Evolutionary conservation across 139 green algal genomes (phyloP), one percentile per base, ranked within the genome.

Genomic region (Dunaliella primolecta): DNA sequence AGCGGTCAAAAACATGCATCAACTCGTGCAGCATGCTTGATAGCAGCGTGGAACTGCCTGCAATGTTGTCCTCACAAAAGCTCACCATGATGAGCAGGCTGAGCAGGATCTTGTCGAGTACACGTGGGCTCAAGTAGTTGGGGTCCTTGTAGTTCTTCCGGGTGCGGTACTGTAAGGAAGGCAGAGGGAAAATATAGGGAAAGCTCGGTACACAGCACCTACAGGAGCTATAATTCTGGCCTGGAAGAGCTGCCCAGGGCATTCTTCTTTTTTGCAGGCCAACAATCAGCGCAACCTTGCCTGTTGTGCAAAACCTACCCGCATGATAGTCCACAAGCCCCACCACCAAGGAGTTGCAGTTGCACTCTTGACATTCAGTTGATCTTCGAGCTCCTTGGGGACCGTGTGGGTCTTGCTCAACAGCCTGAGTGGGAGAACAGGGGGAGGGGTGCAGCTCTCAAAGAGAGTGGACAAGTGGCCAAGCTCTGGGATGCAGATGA

Each of bases 291-390:
- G n/a, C n/a, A n/a, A n/a, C n/a, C n/a, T n/a, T n/a, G n/a, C n/a
- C n/a, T n/a, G n/a, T n/a, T n/a, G n/a, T 77, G 71, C 29, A 77
- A 77, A 38, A 25, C 81, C 38, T 75, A 89, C 89, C 87, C 92
- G 92, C 46, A 95, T 75, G 29, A 96, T 77, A 3, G 86, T 92
- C 36, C 34, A 83, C 35, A 96, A 84, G 46, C 80, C 93, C 90
- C 89, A 95, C 93, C 91, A 97, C 81, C 88, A 91, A 21, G 94
- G 94, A 24, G 94, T 97, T 2, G 91, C 87, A 2, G 95, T 97
- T 36, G 87, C 89, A 1, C 74, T 80, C 83, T 72, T 89, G 1
- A 92, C 89, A 29, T 86, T 79, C 37, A 98, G 90, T 75, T 94
- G 87, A 71, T 75, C 74, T 64, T 89, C 55, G 64, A 84, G 84